These are phyloP conservation scores for Cucurbita argyrosperma DNA, from an alignment of 306 rosid genomes.

Conservation along the genomic window DNA sequence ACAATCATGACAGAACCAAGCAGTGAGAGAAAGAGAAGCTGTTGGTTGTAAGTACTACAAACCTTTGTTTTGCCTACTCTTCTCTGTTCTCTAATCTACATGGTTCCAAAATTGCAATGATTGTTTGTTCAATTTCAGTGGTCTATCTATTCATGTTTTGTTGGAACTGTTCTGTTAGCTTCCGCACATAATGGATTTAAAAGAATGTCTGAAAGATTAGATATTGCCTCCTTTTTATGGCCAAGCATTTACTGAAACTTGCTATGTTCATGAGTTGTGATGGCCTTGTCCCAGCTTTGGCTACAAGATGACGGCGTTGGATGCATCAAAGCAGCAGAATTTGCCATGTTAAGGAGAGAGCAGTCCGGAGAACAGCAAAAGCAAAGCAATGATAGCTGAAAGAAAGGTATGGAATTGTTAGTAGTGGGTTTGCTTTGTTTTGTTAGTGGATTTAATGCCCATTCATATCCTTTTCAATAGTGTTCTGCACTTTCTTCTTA, in stretches of 20 bases:
- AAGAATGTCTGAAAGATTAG: neutral
- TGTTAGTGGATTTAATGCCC: neutral
- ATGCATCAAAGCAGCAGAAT: neutral
- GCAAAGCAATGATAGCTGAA: conserved; percentile 2
- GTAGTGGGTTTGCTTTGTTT: neutral
- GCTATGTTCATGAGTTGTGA: neutral
- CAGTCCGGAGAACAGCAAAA: neutral
- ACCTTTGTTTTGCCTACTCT: neutral
- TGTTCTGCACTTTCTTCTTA: conserved; percentile 2
- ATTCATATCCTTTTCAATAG: neutral
- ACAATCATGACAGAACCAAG: neutral
- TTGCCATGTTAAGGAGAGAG: neutral
- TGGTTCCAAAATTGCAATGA: neutral
- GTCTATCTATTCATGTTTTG: neutral
- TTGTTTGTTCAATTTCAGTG: neutral
- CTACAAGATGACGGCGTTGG: neutral
- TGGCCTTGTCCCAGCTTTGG: neutral
- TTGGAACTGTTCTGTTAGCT: neutral
- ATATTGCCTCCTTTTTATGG: neutral
- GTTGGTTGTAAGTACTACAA: neutral
- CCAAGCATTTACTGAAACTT: conserved; percentile 1
- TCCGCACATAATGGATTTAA: neutral
- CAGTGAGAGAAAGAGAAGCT: neutral
- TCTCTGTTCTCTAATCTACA: neutral
- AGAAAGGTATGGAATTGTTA: neutral